Evolutionary conservation across 805 yeast genomes (phyloP).

Genomic region (Kodamaea fukazawae): DNA sequence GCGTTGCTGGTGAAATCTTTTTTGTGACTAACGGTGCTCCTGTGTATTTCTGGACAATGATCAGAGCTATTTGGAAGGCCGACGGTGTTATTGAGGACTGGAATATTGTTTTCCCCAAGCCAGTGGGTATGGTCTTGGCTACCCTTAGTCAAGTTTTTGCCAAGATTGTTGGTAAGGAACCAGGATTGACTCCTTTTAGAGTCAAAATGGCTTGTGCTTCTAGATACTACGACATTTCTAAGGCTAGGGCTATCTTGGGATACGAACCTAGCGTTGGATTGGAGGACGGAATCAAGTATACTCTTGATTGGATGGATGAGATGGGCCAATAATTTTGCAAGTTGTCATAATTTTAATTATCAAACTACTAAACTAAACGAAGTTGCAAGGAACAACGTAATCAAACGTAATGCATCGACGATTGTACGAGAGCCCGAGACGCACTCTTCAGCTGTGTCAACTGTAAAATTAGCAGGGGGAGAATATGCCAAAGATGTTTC

Average conservation of each 20-base stretch:
- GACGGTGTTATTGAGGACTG: constrained; percentile 78
- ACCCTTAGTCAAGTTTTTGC: constrained; percentile 76
- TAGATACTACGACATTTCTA: constrained; percentile 87
- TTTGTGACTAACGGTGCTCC: constrained; percentile 94
- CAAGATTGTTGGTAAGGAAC: constrained; percentile 71
- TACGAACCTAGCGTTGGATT: constrained; percentile 77
- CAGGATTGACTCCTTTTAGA: constrained; percentile 94
- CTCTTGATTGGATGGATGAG: constrained; percentile 89
- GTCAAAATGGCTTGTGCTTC: constrained; percentile 89
- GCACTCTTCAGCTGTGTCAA: no score
- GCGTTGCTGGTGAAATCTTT: constrained; percentile 81
- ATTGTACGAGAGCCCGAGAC: no score
- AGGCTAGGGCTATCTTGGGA: constrained; percentile 76
- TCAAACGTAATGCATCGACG: neutral
- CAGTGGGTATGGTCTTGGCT: constrained; percentile 79
- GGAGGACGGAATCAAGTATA: constrained; percentile 74
- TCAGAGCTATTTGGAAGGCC: constrained; percentile 95
- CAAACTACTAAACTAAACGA: neutral
- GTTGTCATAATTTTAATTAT: neutral
- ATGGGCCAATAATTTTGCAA: constrained; percentile 12
- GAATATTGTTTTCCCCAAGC: constrained; percentile 66
- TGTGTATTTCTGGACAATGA: constrained; percentile 94
- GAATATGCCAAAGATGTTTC: no score
- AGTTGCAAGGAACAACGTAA: neutral
- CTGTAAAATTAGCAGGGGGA: no score